Conservation (phyloP, 192 early-diverging fungal genomes). For the Coemansia sp. region DNA sequence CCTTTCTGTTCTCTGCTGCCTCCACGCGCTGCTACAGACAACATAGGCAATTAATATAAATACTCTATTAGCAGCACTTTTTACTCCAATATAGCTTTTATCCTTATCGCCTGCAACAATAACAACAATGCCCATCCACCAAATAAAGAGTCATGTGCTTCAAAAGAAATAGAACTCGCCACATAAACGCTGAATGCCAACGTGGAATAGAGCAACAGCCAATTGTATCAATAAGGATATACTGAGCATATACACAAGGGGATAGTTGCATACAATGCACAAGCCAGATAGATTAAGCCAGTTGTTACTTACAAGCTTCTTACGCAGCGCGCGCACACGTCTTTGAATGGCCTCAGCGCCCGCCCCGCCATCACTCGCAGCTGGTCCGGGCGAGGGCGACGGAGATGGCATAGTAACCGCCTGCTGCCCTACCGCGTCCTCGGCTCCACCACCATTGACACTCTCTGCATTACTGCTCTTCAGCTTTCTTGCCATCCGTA, state of each 20-base stretch:
- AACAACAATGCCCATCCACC: too few species aligned
- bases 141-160: too few species aligned
- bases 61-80: neutral
- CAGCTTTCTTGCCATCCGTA: slow-evolving; percentile 3
- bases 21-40: slow-evolving; percentile 20
- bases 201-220: neutral
- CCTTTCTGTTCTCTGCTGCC: slow-evolving; percentile 4
- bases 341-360: slow-evolving; percentile 13
- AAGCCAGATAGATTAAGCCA: too few species aligned
- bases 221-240: slow-evolving; percentile 3
- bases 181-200: too few species aligned
- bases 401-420: neutral
- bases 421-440: neutral
- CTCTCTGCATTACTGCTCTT: slow-evolving; percentile 6
- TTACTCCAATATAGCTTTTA: neutral
- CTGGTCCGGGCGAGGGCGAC: slow-evolving; percentile 1
- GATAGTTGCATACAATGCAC: too few species aligned
- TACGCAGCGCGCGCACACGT: slow-evolving; percentile 20
- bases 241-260: too few species aligned
- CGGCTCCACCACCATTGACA: neutral
- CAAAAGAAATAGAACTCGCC: too few species aligned
- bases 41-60: neutral
- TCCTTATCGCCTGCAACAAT: neutral
- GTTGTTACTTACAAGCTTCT: slow-evolving; percentile 28
- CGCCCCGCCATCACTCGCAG: neutral